Conservation (phyloP, 164 flowering plant genomes). For the Amborella trichopoda region DNA sequence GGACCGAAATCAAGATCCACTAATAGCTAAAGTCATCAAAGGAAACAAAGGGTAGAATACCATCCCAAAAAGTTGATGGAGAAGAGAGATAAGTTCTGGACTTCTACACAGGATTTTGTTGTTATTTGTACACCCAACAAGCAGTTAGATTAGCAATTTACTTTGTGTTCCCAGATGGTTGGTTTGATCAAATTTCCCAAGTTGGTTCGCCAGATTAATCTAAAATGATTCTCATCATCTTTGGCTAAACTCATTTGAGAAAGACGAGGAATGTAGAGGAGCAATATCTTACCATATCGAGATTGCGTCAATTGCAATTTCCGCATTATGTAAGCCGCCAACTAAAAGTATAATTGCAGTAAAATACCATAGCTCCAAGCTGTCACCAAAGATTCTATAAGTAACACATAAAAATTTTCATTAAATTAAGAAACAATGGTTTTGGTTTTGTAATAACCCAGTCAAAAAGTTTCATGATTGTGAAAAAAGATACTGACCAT, state of each 20-base stretch:
- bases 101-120: neutral
- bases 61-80: neutral
- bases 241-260: too few species aligned
- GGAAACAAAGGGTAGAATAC: neutral
- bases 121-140: neutral
- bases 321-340: constrained; percentile 17
- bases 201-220: neutral
- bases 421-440: neutral
- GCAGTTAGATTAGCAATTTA: neutral
- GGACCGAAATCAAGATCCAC: neutral
- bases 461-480: neutral
- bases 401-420: neutral
- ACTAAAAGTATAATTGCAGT: constrained; percentile 24
- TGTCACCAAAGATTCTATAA: constrained; percentile 9
- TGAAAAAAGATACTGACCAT: constrained; percentile 18
- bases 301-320: constrained; percentile 22
- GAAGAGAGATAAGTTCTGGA: neutral
- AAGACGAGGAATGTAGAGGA: neutral
- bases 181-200: neutral
- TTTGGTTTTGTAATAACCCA: too few species aligned
- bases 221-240: too few species aligned
- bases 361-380: constrained; percentile 37
- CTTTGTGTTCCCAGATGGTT: neutral
- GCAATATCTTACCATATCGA: constrained; percentile 17
- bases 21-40: neutral